Conservation (phyloP, 2,329 filamentous ascomycete species). For the Fusarium sp. region DNA sequence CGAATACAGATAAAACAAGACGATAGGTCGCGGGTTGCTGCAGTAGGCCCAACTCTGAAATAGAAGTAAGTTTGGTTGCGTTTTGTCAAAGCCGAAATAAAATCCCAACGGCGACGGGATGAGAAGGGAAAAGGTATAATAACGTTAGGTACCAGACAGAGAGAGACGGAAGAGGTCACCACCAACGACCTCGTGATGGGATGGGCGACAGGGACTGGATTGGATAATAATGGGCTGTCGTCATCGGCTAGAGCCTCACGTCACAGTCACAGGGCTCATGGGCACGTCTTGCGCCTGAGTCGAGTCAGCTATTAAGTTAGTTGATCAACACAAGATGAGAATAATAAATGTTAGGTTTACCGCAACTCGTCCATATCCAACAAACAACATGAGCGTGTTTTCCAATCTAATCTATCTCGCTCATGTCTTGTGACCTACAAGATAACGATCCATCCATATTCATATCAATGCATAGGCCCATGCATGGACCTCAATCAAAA, state of each 20-base stretch:
- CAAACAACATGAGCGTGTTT: not conserved
- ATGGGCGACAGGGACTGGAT: conserved; percentile 38
- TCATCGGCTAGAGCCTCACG: conserved; percentile 45
- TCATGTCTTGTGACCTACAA: conserved; percentile 17
- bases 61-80: not conserved
- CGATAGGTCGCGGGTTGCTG: conserved; percentile 6
- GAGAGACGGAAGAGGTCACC: conserved; percentile 13
- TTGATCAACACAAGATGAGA: not conserved
- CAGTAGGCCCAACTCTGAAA: conserved; percentile 8
- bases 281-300: conserved; percentile 16
- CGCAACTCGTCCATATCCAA: conserved; percentile 5
- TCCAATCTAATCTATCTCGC: not conserved
- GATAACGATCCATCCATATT: conserved; percentile 17
- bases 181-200: conserved; percentile 44
- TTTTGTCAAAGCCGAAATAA: not conserved
- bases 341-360: not conserved
- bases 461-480: conserved; percentile 6
- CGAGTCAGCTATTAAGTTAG: not conserved
- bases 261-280: conserved; percentile 32
- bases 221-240: conserved; percentile 34
- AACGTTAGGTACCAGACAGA: not conserved
- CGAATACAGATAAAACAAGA: conserved; percentile 1
- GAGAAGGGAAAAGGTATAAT: not conserved
- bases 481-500: not conserved
- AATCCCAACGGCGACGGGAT: not conserved